Evolutionary conservation across 768 basidiomycete species (phyloP).

Genomic region (Phanerochaete carnosa): DNA sequence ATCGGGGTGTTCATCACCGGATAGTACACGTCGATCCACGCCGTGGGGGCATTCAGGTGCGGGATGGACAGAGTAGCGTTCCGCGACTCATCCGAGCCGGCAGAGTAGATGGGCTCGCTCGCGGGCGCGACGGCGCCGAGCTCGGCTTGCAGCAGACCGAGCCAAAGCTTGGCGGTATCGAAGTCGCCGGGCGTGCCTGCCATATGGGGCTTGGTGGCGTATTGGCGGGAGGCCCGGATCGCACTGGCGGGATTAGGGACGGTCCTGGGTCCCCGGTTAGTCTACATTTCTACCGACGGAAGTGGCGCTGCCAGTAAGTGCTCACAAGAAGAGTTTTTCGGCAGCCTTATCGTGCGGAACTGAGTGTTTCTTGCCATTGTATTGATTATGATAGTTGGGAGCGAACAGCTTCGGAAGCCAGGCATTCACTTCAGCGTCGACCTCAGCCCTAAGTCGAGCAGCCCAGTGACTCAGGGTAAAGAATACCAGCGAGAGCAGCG

Average conservation of each 20-base stretch:
- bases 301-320: not conserved
- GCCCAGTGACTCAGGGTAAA: constrained; percentile 2
- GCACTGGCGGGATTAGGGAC: constrained; percentile 51
- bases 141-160: constrained; percentile 64
- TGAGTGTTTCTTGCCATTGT: constrained; percentile 1
- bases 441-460: constrained; percentile 6
- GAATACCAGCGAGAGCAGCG: not conserved
- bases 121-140: constrained; percentile 46
- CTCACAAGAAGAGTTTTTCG: constrained; percentile 46
- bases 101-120: constrained; percentile 56
- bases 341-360: constrained; percentile 33
- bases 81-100: constrained; percentile 66
- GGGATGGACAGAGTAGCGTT: constrained; percentile 57
- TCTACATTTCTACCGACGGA: too few relatives aligned
- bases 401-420: constrained; percentile 10
- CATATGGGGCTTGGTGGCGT: constrained; percentile 53
- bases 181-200: constrained; percentile 58
- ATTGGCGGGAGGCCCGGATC: constrained; percentile 47
- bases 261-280: constrained; percentile 31
- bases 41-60: constrained; percentile 47
- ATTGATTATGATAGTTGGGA: not conserved
- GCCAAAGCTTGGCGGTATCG: constrained; percentile 60
- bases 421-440: constrained; percentile 6
- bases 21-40: constrained; percentile 88
- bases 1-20: constrained; percentile 82